Evolutionary conservation across 495 filamentous ascomycete genomes (phyloP), one percentile per base, ranked within the genome.

Genomic region (Aspergillus avenaceus): DNA sequence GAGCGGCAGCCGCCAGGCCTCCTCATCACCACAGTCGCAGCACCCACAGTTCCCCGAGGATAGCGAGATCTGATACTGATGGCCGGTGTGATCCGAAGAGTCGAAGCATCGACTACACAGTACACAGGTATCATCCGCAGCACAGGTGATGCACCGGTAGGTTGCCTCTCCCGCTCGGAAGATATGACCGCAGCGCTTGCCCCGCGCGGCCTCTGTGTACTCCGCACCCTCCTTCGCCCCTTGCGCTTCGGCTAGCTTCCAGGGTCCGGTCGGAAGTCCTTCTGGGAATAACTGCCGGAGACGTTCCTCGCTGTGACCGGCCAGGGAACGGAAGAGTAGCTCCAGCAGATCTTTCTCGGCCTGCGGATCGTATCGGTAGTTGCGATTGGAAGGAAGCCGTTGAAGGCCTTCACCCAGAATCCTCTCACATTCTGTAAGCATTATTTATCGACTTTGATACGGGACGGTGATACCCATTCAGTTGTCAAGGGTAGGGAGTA

Each of bases 121-220:
- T 41, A 89, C 88, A 55, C 87, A 91, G 0, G 89, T 93, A 56
- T 92, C 88, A 61, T 95, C 90, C 40, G 83, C 77, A 27, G 87
- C 88, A 63, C 93, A 98, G 14, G 92, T 97, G 63, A 88, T 86
- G 76, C 93, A 98, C 42, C 85, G 81, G 59, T 97, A 98, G 29
- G 90, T 90, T 32, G 91, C 89, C 71, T 98, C 93, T 2, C 91
- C 93, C 23, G 76, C 76, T 65, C 88, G 86, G 76, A 97, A 95
- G 53, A 98, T 97, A 73, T 98, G 93, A 7, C 93, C 93, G 63
- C 93, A 98, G n/a, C 88, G 83, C 65, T 92, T 95, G 42, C 93
- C 93, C 57, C 91, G 81, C 37, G 95, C 93, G 25, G 86, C 86
- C 53, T 89, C 88, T 42, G 88, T 95, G 66, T 97, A 98, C 64